phyloP scores from a whole-genome alignment of 2,329 filamentous ascomycete species.

The Alternaria novae-zelandiae region DNA sequence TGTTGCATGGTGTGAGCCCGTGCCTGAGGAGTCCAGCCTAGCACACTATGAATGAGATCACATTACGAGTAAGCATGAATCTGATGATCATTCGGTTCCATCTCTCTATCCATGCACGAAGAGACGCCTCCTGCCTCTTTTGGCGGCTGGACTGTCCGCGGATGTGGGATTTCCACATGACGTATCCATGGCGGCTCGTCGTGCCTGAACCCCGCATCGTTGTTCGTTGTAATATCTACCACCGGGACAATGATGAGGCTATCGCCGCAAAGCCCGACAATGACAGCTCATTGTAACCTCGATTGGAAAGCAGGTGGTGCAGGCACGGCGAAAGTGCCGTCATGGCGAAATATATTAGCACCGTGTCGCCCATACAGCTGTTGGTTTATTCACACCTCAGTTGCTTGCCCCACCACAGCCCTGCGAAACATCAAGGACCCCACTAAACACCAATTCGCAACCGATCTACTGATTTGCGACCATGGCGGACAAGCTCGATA shows the following conservation, averaged over 20 bases:
- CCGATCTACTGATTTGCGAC: constrained; percentile 3
- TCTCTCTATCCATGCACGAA: background rate
- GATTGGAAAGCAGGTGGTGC: constrained; percentile 2
- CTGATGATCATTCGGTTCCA: background rate
- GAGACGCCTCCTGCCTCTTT: background rate
- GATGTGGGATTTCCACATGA: constrained; percentile 18
- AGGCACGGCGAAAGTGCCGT: constrained; percentile 4
- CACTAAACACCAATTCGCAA: background rate
- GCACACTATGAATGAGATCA: background rate
- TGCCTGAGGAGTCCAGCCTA: background rate
- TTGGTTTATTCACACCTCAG: background rate
- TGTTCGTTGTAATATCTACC: constrained; percentile 9
- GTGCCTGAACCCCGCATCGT: constrained; percentile 26
- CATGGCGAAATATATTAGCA: constrained; percentile 14
- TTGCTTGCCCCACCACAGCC: background rate
- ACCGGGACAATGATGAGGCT: constrained; percentile 24
- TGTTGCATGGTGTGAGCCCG: background rate
- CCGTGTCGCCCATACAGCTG: background rate
- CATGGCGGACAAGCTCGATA: constrained; percentile 41
- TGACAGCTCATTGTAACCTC: constrained; percentile 15
- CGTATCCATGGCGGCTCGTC: constrained; percentile 13
- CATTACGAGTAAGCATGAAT: background rate
- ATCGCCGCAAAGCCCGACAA: constrained; percentile 41
- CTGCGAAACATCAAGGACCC: background rate
- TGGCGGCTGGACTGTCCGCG: constrained; percentile 3